Percentiles rank a stretch among this genome's conserved stretches.
phyloP scores from a whole-genome alignment of 2,329 filamentous ascomycete species.

The Colletotrichum tropicicola region DNA sequence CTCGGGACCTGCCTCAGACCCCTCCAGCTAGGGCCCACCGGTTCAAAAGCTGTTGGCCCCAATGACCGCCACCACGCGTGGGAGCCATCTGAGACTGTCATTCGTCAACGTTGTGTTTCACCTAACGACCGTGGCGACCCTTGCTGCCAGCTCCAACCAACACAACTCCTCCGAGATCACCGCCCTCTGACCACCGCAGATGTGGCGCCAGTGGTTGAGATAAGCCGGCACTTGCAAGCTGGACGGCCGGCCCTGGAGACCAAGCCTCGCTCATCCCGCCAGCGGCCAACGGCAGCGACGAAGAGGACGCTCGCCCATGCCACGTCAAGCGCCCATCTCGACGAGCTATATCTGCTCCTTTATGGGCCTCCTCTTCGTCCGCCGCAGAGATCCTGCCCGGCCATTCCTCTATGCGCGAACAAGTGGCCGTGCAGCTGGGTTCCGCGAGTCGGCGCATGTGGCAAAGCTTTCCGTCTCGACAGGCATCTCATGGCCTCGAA shows the following conservation, averaged over 20 bases:
- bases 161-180: not conserved
- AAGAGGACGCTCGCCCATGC: not conserved
- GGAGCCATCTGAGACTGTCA: not conserved
- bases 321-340: not conserved
- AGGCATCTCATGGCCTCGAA: not conserved
- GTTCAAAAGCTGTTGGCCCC: no score
- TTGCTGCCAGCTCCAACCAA: not conserved
- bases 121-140: not conserved
- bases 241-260: no score
- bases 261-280: no score
- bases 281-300: not conserved
- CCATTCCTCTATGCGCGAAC: not conserved
- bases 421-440: not conserved
- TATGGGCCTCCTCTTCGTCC: not conserved
- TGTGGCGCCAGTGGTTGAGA: not conserved
- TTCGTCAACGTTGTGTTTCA: constrained; percentile 24
- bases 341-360: not conserved
- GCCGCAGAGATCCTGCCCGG: not conserved
- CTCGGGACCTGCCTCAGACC: not conserved
- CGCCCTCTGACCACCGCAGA: not conserved
- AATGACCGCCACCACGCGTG: constrained; percentile 17
- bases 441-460: not conserved
- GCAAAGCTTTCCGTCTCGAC: constrained; percentile 6
- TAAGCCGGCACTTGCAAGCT: not conserved
- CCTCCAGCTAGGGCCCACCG: not conserved